Conservation (phyloP, 768 basidiomycete species). For the Kwoniella dendrophila region DNA sequence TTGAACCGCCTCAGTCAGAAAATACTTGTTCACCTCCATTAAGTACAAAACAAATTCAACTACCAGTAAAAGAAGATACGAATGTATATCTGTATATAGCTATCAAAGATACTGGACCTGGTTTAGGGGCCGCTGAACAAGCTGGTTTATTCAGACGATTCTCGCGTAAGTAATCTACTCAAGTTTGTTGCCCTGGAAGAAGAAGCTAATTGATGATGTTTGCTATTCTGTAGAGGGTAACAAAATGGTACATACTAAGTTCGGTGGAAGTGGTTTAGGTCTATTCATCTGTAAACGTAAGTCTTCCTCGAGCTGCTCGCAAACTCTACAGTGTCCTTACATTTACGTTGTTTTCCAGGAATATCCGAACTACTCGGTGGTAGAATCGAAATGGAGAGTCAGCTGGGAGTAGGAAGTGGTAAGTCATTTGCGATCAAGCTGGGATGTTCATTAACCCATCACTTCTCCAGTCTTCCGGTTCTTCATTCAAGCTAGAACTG, state of each 20-base stretch:
- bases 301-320: too few species aligned
- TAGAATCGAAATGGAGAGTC: slow-evolving; percentile 42
- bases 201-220: not conserved
- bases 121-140: slow-evolving; percentile 41
- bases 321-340: too few species aligned
- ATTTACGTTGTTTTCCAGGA: too few species aligned
- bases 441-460: not conserved
- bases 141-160: slow-evolving; percentile 46
- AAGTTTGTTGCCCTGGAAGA: not conserved
- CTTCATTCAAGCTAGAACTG: slow-evolving; percentile 26
- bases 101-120: slow-evolving; percentile 51
- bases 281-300: slow-evolving; percentile 48
- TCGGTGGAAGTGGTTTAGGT: slow-evolving; percentile 51
- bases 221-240: slow-evolving; percentile 30
- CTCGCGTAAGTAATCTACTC: slow-evolving; percentile 24
- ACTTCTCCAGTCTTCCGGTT: slow-evolving; percentile 34
- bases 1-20: slow-evolving; percentile 35
- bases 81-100: slow-evolving; percentile 38
- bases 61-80: slow-evolving; percentile 17
- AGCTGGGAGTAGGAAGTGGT: slow-evolving; percentile 38
- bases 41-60: not conserved
- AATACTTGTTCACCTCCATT: slow-evolving; percentile 22
- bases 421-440: not conserved
- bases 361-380: slow-evolving; percentile 47
- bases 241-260: slow-evolving; percentile 44